These are phyloP conservation scores for Eustoma russellianum DNA, from an alignment of 257 asterid genomes.

Conservation along the genomic window DNA sequence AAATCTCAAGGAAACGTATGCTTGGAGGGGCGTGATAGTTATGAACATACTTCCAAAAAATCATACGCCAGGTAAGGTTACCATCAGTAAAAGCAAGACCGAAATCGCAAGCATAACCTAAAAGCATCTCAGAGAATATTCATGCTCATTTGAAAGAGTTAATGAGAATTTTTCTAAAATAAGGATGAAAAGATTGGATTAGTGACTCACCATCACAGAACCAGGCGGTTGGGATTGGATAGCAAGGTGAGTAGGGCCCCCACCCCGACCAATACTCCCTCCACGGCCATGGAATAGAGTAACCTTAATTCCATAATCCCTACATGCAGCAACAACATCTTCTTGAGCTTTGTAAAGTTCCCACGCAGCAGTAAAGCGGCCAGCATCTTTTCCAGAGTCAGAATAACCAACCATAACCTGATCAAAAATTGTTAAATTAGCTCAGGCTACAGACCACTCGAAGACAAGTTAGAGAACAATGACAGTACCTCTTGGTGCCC, in stretches of 20 bases:
- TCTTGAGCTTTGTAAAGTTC: constrained; percentile 98
- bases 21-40: too few relatives aligned
- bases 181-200: constrained; percentile 2
- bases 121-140: too few relatives aligned
- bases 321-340: constrained; percentile 92
- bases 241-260: constrained; percentile 93
- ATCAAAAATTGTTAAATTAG: constrained; percentile 14
- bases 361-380: constrained; percentile 96
- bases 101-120: too few relatives aligned
- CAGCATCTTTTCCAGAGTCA: constrained; percentile 98
- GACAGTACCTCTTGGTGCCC: constrained; percentile 89
- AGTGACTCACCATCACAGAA: constrained; percentile 73
- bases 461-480: neutral
- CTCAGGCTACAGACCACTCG: constrained; percentile 11
- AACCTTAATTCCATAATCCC: constrained; percentile 71
- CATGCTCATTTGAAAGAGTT: too few relatives aligned
- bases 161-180: neutral
- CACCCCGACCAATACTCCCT: constrained; percentile 99
- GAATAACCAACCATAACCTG: constrained; percentile 99
- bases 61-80: too few relatives aligned
- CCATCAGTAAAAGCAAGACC: too few relatives aligned
- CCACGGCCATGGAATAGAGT: constrained; percentile 99
- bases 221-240: constrained; percentile 99
- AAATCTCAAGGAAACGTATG: too few relatives aligned
- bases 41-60: neutral